Conservation (phyloP, 306 rosid genomes). For the Fragaria ananassa region DNA sequence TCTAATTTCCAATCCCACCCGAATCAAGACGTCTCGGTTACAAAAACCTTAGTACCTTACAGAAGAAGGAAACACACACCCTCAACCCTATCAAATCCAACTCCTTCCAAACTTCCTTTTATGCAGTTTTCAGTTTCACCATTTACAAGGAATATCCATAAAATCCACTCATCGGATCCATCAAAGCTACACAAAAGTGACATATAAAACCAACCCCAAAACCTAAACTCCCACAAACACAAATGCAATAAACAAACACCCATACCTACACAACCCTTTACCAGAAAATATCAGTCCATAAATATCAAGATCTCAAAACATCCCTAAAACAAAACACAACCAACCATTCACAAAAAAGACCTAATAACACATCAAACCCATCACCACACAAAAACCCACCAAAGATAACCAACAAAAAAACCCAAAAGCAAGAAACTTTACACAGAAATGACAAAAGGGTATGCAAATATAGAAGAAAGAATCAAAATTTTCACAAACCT, state of each 20-base stretch:
- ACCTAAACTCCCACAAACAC: background rate
- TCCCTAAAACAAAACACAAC: background rate
- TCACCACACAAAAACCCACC: background rate
- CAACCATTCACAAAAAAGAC: background rate
- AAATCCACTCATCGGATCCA: background rate
- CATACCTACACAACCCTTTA: background rate
- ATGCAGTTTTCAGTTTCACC: background rate
- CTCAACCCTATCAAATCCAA: background rate
- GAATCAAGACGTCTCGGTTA: background rate
- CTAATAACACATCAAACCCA: background rate
- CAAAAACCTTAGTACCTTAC: constrained; percentile 5
- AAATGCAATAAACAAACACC: background rate
- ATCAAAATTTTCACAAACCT: constrained; percentile 28
- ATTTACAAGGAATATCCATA: background rate
- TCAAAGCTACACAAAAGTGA: background rate
- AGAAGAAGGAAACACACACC: background rate
- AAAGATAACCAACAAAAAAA: background rate
- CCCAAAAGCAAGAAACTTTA: background rate
- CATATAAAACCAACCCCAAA: background rate
- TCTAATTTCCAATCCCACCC: background rate
- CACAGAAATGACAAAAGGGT: background rate
- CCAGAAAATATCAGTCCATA: background rate
- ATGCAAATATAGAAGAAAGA: background rate
- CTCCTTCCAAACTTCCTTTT: background rate
- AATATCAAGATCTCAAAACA: constrained; percentile 5